phyloP scores from a whole-genome alignment of 805 yeast genomes.

The Teunomyces barrocoloradensis region DNA sequence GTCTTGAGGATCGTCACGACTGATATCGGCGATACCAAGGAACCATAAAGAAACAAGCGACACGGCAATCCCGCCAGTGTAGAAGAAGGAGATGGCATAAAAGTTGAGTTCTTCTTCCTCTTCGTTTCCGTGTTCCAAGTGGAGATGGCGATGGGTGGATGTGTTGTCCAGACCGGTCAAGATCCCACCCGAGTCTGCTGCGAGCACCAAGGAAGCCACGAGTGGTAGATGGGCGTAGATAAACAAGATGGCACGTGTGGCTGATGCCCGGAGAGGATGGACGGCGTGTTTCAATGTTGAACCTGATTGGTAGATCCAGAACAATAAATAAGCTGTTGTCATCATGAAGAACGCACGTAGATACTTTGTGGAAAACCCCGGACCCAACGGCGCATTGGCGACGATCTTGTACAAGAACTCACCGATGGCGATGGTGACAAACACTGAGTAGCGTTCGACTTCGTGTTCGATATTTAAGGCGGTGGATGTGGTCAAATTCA shows the following conservation, averaged over 20 bases:
- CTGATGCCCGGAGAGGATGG: constrained; percentile 54
- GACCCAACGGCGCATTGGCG: constrained; percentile 45
- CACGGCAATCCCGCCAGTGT: constrained; percentile 53
- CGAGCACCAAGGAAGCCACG: constrained; percentile 49
- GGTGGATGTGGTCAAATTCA: constrained; percentile 48
- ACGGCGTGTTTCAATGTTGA: constrained; percentile 48
- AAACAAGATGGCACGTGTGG: constrained; percentile 45
- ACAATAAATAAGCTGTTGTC: constrained; percentile 46
- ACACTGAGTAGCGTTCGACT: constrained; percentile 57
- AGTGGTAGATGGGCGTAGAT: constrained; percentile 49
- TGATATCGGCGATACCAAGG: constrained; percentile 45
- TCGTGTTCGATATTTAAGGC: constrained; percentile 68
- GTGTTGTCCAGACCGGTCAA: constrained; percentile 31
- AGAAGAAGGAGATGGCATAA: constrained; percentile 46
- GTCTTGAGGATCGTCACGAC: constrained; percentile 36
- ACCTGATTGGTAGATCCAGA: constrained; percentile 56
- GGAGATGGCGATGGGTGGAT: constrained; percentile 2
- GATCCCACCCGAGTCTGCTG: constrained; percentile 61
- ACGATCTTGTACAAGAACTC: constrained; percentile 57
- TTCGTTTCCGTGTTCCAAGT: constrained; percentile 9
- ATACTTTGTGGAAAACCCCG: constrained; percentile 42
- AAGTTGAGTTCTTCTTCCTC: constrained; percentile 28
- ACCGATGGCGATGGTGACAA: constrained; percentile 63
- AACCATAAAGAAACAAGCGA: constrained; percentile 37
- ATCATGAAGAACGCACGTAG: constrained; percentile 50